Conservation (phyloP, 2,329 filamentous ascomycete species). For the Botryotinia globosa region DNA sequence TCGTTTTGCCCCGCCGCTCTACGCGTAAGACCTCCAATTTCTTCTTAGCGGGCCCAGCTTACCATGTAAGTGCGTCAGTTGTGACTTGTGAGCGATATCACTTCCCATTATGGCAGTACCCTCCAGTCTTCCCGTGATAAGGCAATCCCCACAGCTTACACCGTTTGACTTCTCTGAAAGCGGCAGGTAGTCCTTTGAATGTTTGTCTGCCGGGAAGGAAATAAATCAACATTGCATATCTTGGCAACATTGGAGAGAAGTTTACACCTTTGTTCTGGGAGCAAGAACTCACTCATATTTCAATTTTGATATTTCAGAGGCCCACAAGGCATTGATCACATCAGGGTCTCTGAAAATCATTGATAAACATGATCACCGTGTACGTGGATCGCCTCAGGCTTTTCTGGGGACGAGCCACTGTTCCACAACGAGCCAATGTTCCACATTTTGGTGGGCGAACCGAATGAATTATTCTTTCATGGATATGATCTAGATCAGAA, state of each 20-base stretch:
- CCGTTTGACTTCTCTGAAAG: slow-evolving; percentile 13
- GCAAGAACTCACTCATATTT: background rate
- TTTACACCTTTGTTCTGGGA: background rate
- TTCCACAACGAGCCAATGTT: slow-evolving; percentile 2
- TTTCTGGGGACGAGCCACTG: background rate
- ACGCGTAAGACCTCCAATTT: background rate
- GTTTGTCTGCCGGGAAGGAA: background rate
- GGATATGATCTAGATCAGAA: background rate
- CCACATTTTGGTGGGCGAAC: slow-evolving; percentile 5
- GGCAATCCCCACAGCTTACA: background rate
- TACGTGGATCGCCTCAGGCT: slow-evolving; percentile 4
- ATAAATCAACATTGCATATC: background rate
- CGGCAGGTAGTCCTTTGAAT: background rate
- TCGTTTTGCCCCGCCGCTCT: background rate
- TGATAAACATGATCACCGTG: slow-evolving; percentile 5
- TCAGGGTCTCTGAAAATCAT: background rate
- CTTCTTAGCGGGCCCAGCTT: background rate
- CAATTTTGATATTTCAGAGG: background rate
- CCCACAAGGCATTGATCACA: slow-evolving; percentile 2
- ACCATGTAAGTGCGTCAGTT: background rate
- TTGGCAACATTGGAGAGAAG: background rate
- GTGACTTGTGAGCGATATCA: background rate
- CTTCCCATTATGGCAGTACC: background rate
- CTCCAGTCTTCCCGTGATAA: background rate
- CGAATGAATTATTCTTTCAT: background rate